These are phyloP conservation scores for Leccinum longicurvipes DNA, from an alignment of 768 basidiomycete genomes.

Conservation along the genomic window DNA sequence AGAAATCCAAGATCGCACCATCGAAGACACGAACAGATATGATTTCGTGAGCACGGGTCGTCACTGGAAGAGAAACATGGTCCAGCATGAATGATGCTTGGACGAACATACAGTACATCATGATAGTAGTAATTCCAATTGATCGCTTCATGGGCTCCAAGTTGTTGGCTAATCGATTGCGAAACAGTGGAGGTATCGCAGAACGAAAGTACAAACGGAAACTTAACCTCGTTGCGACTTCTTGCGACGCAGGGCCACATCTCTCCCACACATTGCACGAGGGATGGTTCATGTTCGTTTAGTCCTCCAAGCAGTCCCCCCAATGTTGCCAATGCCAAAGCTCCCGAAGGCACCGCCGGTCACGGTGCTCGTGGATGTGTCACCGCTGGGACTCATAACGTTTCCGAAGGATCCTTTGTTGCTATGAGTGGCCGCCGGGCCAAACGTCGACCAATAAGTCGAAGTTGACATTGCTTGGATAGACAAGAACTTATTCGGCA, in stretches of 20 bases:
- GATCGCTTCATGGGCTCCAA: neutral
- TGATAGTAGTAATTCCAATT: neutral
- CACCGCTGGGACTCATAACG: conserved; percentile 21
- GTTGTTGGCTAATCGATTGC: neutral
- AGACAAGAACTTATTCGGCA: conserved; percentile 76
- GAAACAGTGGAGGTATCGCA: conserved; percentile 9
- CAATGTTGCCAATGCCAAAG: conserved; percentile 45
- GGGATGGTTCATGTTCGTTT: conserved; percentile 22
- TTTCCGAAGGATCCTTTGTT: conserved; percentile 22
- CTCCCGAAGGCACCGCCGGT: conserved; percentile 45
- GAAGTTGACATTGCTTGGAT: conserved; percentile 70
- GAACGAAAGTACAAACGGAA: conserved; percentile 11
- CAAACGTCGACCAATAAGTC: conserved; percentile 67
- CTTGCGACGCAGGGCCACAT: neutral
- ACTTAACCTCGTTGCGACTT: conserved; percentile 1
- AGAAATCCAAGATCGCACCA: neutral
- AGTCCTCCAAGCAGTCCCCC: conserved; percentile 28
- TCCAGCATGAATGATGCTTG: neutral
- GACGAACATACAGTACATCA: neutral
- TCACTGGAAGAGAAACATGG: neutral
- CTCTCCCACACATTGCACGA: neutral
- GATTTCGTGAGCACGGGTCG: neutral
- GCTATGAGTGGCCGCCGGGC: conserved; percentile 25
- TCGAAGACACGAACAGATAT: neutral
- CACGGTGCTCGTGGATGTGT: conserved; percentile 20